Base-by-base conservation (phyloP, 2,329 filamentous ascomycete species). In the Botrytis sinoallii region DNA sequence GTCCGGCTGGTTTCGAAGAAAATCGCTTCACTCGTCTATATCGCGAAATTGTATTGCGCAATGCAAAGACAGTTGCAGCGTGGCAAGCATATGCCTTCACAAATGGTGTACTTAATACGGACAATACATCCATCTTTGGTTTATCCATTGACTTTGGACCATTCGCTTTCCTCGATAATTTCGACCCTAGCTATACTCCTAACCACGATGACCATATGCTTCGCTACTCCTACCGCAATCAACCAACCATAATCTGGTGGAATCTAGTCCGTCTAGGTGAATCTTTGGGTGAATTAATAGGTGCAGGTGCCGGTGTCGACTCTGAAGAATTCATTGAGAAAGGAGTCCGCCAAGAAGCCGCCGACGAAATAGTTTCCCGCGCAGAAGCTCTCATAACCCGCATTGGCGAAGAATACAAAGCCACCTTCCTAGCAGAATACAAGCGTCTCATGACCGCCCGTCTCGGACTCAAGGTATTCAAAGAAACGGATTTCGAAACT, bases 21-120 rank as follows among this genome's bases (percentile, higher is more conserved):
- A 99, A 99, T 81, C 89, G 95, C 46, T 99, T 96, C 81, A 87
- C 92, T 0, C 88, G 95, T 25, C 85, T 99, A 1, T 99, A 97
- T 82, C 91, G 96, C 52, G 94, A 97, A 79, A 91, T 99, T 73
- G 90, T 91, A 6, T 90, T 94, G 60, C 89, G 93, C 46, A 99
- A 98, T 80, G 96, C 96, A 1, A 86, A 88, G 74, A 97, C 93
- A 0, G 95, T 98, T 2, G 96, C 96, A 18, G 89, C 92, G 77
- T 98, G 96, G 95, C 97, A 99, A 84, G 94, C 94, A 0, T 98
- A 98, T 80, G 96, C 94, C n/a, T 99, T 99, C 84, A 98, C 97
- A 88, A 99, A 99, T 79, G 96, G 96, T 64, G 96, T 99, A 6
- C 86, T 99, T 74, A 99, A 99, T 83, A 98, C 96, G 0, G 96